Base-by-base conservation (phyloP, 2,329 filamentous ascomycete species). In the Fusarium vanettenii region DNA sequence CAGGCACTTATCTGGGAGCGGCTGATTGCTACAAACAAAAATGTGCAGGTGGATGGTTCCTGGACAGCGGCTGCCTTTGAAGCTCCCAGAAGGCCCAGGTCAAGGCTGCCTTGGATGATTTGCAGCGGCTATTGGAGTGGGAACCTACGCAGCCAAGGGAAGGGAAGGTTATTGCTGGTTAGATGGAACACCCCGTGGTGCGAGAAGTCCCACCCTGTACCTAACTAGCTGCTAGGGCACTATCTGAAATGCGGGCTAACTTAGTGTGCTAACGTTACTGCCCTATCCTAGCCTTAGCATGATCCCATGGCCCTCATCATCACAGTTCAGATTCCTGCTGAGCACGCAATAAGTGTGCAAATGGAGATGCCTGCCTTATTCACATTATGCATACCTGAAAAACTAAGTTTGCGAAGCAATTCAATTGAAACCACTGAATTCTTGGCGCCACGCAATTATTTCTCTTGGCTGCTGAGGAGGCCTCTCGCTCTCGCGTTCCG, bases 11-110 rank as follows among this genome's bases (percentile, higher is more conserved):
- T 48, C 43, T 48, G 43, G 43, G 22, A 48, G 43, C 43, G 2
- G 3, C 6, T 48, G 4, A 48, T 48, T 25, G 7, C 0, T 7
- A 1, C 6, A 6, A 48, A 48, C 4, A 48, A 48, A 48, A 1
- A 48, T 6, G 43, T 48, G 2, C 13, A 18, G 14, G 2, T 3
- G 4, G 22, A 48, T 13, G 20, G 10, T 10, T 48, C 43, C 8
- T 48, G 43, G 43, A 48, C 43, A 0, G 0, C 13, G 5, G 13
- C 6, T 10, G 20, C 43, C 1, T 48, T 16, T 25, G 1, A 1
- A 9, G 43, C 43, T 9, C 43, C 4, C 4, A 6, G 6, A 45
- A 16, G 20, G 6, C 7, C 10, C 43, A 16, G 0, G 3, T 48
- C 6, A 25, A 25, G 22, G 0, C 7, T 25, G 43, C 43, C 0